Evolutionary conservation across 2,329 filamentous ascomycete genomes (phyloP).

Genomic region (Claviceps africana): DNA sequence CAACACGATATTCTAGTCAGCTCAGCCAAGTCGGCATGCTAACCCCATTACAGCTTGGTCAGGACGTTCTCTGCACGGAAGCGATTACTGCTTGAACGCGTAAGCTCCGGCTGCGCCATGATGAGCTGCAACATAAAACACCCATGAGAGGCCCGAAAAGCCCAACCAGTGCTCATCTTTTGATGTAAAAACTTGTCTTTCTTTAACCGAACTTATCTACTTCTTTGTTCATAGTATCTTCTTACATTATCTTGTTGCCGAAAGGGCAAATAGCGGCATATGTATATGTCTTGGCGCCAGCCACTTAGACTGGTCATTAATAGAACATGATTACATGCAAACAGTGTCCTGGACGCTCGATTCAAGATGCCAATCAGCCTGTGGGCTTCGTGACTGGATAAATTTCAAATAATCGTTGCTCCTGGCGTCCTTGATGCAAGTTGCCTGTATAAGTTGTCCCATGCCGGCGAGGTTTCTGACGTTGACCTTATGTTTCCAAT

Average conservation of each 20-base stretch:
- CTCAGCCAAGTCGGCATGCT: not conserved
- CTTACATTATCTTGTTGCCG: not conserved
- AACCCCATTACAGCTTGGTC: not conserved
- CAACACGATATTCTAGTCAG: not conserved
- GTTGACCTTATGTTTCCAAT: too few relatives aligned
- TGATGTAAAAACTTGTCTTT: conserved; percentile 1
- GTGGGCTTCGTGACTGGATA: too few relatives aligned
- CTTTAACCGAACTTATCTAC: not conserved
- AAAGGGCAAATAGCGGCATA: not conserved
- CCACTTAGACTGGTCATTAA: not conserved
- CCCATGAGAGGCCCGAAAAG: not conserved
- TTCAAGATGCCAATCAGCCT: too few relatives aligned
- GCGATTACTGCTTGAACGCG: too few relatives aligned
- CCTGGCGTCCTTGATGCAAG: too few relatives aligned
- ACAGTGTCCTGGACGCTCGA: too few relatives aligned
- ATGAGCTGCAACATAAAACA: not conserved
- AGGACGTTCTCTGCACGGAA: conserved; percentile 4
- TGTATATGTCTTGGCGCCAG: not conserved
- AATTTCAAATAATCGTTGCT: too few relatives aligned
- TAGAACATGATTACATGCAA: not conserved
- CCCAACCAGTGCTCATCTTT: not conserved
- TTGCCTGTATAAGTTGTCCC: too few relatives aligned
- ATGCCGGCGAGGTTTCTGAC: too few relatives aligned
- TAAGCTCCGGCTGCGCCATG: not conserved
- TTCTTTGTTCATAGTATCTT: conserved; percentile 1